phyloP scores from a whole-genome alignment of 495 filamentous ascomycete species.

The Penicillium odoratum region DNA sequence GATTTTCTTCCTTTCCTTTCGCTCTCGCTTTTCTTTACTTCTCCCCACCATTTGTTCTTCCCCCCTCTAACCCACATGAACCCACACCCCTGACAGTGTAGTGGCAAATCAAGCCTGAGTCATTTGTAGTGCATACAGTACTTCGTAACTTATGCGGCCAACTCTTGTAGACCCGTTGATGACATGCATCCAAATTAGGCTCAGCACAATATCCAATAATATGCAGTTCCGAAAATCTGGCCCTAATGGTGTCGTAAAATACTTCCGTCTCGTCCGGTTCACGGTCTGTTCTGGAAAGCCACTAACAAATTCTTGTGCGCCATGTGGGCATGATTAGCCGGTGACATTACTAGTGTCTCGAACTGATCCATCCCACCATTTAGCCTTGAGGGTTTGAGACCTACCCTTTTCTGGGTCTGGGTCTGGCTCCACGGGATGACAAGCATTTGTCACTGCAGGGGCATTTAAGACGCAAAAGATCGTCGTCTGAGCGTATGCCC shows the following conservation, averaged over 20 bases:
- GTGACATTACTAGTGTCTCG: neutral
- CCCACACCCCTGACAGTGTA: constrained; percentile 20
- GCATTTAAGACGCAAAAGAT: neutral
- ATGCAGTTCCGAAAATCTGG: neutral
- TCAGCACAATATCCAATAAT: neutral
- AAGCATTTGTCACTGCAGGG: constrained; percentile 12
- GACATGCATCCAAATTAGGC: neutral
- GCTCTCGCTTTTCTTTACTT: neutral
- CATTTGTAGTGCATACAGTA: neutral
- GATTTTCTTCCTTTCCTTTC: constrained; percentile 6
- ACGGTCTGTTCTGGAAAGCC: neutral
- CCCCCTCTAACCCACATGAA: constrained; percentile 11
- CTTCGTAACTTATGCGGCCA: neutral
- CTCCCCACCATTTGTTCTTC: constrained; percentile 3
- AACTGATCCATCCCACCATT: neutral
- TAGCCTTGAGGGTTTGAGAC: neutral
- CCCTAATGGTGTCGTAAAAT: neutral
- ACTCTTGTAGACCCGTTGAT: constrained; percentile 2
- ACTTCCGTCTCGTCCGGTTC: constrained; percentile 3
- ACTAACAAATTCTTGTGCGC: neutral
- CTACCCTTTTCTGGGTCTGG: neutral
- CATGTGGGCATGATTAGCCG: neutral
- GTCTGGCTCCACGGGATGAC: constrained; percentile 5
- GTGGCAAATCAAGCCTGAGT: constrained; percentile 18
- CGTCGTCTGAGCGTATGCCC: neutral